Evolutionary conservation across 768 basidiomycete genomes (phyloP).

Genomic region (Collybia nuda): DNA sequence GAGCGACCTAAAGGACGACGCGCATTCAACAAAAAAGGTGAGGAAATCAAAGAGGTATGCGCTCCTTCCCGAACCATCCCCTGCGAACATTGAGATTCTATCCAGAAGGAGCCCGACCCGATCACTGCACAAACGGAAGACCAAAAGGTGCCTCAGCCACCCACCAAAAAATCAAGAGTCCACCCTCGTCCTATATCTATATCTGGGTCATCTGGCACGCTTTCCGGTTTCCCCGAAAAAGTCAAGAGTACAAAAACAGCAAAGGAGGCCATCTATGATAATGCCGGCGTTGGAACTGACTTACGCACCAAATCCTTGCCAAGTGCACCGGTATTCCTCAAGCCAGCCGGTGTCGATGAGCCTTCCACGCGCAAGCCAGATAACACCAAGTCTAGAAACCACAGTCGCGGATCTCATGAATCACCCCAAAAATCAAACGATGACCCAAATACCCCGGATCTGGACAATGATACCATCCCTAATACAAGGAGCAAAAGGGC

Average conservation of each 20-base stretch:
- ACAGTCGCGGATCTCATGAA: neutral
- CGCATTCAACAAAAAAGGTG: slow-evolving; percentile 51
- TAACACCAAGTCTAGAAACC: slow-evolving; percentile 7
- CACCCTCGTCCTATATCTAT: slow-evolving; percentile 21
- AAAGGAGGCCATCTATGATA: slow-evolving; percentile 45
- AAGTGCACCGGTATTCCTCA: slow-evolving; percentile 38
- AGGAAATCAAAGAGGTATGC: slow-evolving; percentile 36
- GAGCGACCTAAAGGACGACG: slow-evolving; percentile 48
- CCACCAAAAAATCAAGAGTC: slow-evolving; percentile 9
- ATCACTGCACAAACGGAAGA: neutral
- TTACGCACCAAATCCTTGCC: slow-evolving; percentile 24
- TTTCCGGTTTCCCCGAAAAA: slow-evolving; percentile 21
- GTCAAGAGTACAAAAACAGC: slow-evolving; percentile 39
- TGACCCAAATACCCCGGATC: too few relatives aligned
- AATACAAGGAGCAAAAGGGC: slow-evolving; percentile 26
- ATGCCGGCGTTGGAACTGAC: slow-evolving; percentile 48
- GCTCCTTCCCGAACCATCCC: neutral
- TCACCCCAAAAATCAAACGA: too few relatives aligned
- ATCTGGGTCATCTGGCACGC: slow-evolving; percentile 19
- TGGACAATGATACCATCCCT: slow-evolving; percentile 16
- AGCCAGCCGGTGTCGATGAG: slow-evolving; percentile 58
- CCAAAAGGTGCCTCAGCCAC: neutral
- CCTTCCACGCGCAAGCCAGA: slow-evolving; percentile 25
- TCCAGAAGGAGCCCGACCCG: slow-evolving; percentile 14
- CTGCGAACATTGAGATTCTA: slow-evolving; percentile 19